A percentile compares a stretch with the other conserved stretches of the same genome.
Evolutionary conservation across 2,329 filamentous ascomycete genomes (phyloP).

Genomic region (Whalleya microplaca): DNA sequence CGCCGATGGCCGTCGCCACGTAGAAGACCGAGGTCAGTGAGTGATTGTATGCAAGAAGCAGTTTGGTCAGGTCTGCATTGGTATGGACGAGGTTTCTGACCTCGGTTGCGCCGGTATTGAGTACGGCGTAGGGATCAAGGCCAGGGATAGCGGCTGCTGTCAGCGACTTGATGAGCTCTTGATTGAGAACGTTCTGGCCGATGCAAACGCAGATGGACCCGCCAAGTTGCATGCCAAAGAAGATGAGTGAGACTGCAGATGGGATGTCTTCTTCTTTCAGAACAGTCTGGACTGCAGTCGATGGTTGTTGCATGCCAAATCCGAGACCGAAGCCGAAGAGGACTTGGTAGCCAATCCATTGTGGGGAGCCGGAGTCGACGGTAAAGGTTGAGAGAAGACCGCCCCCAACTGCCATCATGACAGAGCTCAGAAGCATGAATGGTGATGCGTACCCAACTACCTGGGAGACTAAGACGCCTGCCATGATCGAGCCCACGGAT

Average conservation of each 20-base stretch:
- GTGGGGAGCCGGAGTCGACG: slow-evolving; percentile 5
- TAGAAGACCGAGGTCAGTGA: slow-evolving; percentile 61
- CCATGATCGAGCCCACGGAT: slow-evolving; percentile 26
- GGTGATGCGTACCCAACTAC: slow-evolving; percentile 31
- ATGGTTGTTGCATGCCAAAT: slow-evolving; percentile 22
- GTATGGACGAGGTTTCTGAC: background rate
- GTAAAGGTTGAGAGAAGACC: slow-evolving; percentile 31
- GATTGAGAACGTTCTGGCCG: slow-evolving; percentile 45
- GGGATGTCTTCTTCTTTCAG: slow-evolving; percentile 41
- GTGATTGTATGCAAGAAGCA: slow-evolving; percentile 57
- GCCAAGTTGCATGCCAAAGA: slow-evolving; percentile 47
- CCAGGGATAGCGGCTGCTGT: slow-evolving; percentile 21
- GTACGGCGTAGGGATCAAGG: slow-evolving; percentile 21
- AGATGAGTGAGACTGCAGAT: slow-evolving; percentile 43
- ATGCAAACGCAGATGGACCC: slow-evolving; percentile 47
- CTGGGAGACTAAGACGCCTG: slow-evolving; percentile 24
- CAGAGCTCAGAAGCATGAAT: slow-evolving; percentile 21
- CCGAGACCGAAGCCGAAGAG: slow-evolving; percentile 33
- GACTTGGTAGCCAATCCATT: slow-evolving; percentile 35
- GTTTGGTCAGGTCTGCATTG: slow-evolving; percentile 17
- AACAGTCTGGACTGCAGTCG: slow-evolving; percentile 45
- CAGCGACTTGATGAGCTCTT: slow-evolving; percentile 39
- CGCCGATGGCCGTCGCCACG: slow-evolving; percentile 57
- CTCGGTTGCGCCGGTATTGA: slow-evolving; percentile 29
- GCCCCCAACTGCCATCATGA: slow-evolving; percentile 27